Conservation (phyloP, 2,329 filamentous ascomycete genomes). For the Xylaria sp. region DNA sequence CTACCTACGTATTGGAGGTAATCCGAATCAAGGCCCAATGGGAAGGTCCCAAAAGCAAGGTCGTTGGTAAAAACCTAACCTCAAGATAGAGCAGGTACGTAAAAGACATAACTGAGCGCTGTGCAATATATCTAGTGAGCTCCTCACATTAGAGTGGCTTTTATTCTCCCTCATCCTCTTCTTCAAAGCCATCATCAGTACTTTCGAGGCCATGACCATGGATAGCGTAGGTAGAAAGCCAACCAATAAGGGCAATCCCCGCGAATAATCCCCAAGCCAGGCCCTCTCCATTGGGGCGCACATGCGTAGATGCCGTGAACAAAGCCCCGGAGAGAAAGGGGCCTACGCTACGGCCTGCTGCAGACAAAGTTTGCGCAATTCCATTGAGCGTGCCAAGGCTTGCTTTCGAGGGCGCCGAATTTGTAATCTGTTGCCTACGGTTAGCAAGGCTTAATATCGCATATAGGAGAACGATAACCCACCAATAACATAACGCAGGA, state of each 20-base stretch:
- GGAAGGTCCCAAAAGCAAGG: background rate
- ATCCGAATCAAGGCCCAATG: background rate
- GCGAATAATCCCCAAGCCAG: slow-evolving; percentile 90
- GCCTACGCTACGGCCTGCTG: slow-evolving; percentile 86
- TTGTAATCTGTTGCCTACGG: slow-evolving; percentile 73
- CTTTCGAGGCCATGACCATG: slow-evolving; percentile 71
- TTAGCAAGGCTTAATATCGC: slow-evolving; percentile 8
- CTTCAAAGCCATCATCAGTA: slow-evolving; percentile 59
- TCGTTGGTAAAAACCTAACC: background rate
- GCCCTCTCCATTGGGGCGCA: slow-evolving; percentile 83
- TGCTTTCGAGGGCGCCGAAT: slow-evolving; percentile 86
- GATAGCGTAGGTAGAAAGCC: slow-evolving; percentile 82
- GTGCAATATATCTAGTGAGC: background rate
- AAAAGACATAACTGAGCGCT: background rate
- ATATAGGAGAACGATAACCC: slow-evolving; percentile 51
- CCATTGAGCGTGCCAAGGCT: slow-evolving; percentile 93
- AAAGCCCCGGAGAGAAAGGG: slow-evolving; percentile 89
- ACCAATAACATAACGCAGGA: slow-evolving; percentile 90
- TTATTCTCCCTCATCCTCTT: slow-evolving; percentile 45
- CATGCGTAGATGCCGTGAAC: slow-evolving; percentile 80
- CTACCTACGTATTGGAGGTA: background rate
- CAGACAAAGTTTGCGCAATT: slow-evolving; percentile 91
- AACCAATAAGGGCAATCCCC: slow-evolving; percentile 82
- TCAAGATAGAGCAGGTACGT: background rate
- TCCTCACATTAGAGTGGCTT: slow-evolving; percentile 8